Percentiles rank a stretch among this genome's conserved stretches.
These are phyloP conservation scores for Omphalotus olearius DNA, from an alignment of 1,284 basidiomycete genomes.

Conservation along the genomic window DNA sequence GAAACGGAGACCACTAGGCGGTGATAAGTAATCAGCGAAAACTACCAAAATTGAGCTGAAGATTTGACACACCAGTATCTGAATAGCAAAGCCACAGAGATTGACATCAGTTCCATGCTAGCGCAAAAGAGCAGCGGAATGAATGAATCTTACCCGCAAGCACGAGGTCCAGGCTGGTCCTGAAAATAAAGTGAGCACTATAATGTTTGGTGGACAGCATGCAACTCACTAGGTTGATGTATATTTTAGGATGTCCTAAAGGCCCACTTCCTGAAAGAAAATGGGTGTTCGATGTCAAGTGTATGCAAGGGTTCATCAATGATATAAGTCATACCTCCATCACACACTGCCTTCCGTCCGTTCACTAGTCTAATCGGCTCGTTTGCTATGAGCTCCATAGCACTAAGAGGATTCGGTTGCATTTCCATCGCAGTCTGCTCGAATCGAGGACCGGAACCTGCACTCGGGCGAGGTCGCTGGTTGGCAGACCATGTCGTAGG, in stretches of 20 bases:
- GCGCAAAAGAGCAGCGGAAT: neutral
- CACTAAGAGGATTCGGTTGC: conserved; percentile 88
- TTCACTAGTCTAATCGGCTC: conserved; percentile 84
- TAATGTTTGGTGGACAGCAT: neutral
- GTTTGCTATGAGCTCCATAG: conserved; percentile 84
- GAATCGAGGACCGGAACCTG: conserved; percentile 70
- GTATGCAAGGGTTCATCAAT: neutral
- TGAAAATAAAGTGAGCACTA: conserved; percentile 23
- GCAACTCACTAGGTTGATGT: conserved; percentile 81
- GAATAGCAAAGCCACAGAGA: conserved; percentile 15
- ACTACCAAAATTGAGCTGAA: neutral
- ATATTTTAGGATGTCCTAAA: conserved; percentile 95
- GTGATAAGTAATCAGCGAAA: conserved; percentile 13
- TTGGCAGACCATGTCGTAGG: conserved; percentile 74
- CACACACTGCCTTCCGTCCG: conserved; percentile 84
- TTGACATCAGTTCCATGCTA: neutral
- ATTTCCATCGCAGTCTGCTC: conserved; percentile 86
- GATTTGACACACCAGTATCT: conserved; percentile 76
- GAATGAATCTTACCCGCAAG: conserved; percentile 64
- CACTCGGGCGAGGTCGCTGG: conserved; percentile 60
- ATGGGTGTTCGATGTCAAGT: neutral
- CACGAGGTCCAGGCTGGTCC: conserved; percentile 72
- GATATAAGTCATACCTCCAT: conserved; percentile 73
- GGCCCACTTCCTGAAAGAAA: conserved; percentile 78
- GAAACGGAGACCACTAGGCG: conserved; percentile 74